Conservation (phyloP, 1,139 yeast genomes). For the Magnusiomyces tetraspermus region DNA sequence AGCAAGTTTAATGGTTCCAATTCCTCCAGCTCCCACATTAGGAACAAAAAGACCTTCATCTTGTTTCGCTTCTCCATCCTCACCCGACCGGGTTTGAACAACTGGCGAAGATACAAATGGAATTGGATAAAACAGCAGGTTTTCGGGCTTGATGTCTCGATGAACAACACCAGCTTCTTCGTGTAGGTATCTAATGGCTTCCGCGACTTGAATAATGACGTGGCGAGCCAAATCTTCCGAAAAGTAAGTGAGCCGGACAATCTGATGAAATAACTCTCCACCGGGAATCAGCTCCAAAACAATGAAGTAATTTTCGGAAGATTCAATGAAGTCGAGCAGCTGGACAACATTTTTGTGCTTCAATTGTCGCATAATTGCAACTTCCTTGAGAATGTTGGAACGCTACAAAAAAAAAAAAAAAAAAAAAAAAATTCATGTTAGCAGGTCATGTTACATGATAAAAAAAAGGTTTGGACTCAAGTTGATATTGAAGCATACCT, state of each 20-base stretch:
- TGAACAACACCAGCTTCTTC: conserved; percentile 80
- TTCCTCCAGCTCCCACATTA: conserved; percentile 82
- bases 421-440: conserved; percentile 3
- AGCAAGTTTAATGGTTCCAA: conserved; percentile 77
- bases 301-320: conserved; percentile 60
- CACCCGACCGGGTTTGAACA: conserved; percentile 52
- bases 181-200: conserved; percentile 75
- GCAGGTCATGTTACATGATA: not conserved
- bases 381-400: conserved; percentile 67
- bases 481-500: conserved; percentile 28
- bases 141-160: conserved; percentile 93
- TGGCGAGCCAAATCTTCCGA: conserved; percentile 79
- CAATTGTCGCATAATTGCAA: conserved; percentile 67
- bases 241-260: conserved; percentile 83
- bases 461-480: too few relatives aligned
- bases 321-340: conserved; percentile 59
- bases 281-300: conserved; percentile 82
- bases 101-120: conserved; percentile 48
- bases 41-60: conserved; percentile 82
- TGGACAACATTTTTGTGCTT: conserved; percentile 65
- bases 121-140: conserved; percentile 71
- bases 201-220: conserved; percentile 73
- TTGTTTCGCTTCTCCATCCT: conserved; percentile 55
- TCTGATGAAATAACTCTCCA: conserved; percentile 91
- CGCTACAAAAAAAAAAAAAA: conserved; percentile 31